phyloP scores from a whole-genome alignment of 768 basidiomycete species.

The Amanita molliuscula region DNA sequence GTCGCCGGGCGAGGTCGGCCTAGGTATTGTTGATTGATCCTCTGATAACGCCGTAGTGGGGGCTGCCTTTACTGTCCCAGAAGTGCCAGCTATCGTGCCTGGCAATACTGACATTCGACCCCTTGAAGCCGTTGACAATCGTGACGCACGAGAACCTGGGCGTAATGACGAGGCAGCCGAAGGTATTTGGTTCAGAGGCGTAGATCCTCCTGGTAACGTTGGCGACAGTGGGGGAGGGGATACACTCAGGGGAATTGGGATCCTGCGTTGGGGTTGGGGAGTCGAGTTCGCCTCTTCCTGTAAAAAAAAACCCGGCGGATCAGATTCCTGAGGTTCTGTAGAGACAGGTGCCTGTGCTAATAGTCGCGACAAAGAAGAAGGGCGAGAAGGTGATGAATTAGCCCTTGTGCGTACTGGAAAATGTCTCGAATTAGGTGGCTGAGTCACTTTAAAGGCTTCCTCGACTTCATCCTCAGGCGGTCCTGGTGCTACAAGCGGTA shows the following conservation, averaged over 20 bases:
- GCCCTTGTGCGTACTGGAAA: slow-evolving; percentile 55
- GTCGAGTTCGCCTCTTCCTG: background rate
- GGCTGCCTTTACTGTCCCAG: slow-evolving; percentile 42
- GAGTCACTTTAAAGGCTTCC: slow-evolving; percentile 55
- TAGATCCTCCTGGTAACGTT: slow-evolving; percentile 2
- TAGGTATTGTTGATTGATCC: slow-evolving; percentile 27
- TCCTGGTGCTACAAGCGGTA: slow-evolving; percentile 40
- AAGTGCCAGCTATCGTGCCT: slow-evolving; percentile 28
- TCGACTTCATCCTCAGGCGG: slow-evolving; percentile 67
- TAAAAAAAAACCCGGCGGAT: background rate
- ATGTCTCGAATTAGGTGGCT: slow-evolving; percentile 56
- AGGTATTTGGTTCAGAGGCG: slow-evolving; percentile 14
- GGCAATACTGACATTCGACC: slow-evolving; percentile 54
- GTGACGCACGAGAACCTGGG: slow-evolving; percentile 64
- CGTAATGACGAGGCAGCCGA: slow-evolving; percentile 53
- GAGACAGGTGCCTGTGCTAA: slow-evolving; percentile 60
- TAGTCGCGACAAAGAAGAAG: slow-evolving; percentile 70
- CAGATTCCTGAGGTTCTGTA: slow-evolving; percentile 22
- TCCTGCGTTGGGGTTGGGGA: slow-evolving; percentile 9
- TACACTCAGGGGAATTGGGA: slow-evolving; percentile 13
- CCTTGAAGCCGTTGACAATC: slow-evolving; percentile 56
- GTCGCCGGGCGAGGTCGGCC: slow-evolving; percentile 33
- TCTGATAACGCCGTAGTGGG: slow-evolving; percentile 63
- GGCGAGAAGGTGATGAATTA: slow-evolving; percentile 59
- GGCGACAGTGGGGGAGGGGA: slow-evolving; percentile 16